Conservation (phyloP, 2,329 filamentous ascomycete species). For the Graphilbum fragrans region DNA sequence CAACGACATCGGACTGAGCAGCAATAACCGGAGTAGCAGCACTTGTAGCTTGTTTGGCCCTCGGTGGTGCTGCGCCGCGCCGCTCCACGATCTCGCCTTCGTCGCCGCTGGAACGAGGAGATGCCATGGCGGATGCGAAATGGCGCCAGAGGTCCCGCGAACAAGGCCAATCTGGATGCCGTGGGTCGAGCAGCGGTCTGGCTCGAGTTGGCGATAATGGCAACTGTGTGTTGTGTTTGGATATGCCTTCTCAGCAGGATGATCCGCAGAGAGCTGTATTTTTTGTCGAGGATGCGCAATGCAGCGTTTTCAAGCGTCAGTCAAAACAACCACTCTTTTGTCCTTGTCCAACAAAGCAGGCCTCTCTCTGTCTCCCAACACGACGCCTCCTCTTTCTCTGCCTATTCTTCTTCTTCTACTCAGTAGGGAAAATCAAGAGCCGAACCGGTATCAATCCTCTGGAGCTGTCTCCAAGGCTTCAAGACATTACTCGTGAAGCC, state of each 20-base stretch:
- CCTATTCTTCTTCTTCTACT: background rate
- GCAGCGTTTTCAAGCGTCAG: conserved; percentile 10
- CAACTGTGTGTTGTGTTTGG: no score
- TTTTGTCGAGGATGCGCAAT: no score
- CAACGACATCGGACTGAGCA: conserved; percentile 36
- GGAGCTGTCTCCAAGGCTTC: conserved; percentile 12
- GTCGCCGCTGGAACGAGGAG: conserved; percentile 50
- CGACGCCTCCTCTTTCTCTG: background rate
- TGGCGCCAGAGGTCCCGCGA: no score
- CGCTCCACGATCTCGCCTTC: conserved; percentile 78
- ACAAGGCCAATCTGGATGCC: no score
- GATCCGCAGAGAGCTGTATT: conserved; percentile 4
- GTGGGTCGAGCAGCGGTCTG: no score
- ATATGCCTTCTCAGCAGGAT: conserved; percentile 8
- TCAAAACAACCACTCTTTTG: background rate
- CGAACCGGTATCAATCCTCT: conserved; percentile 18
- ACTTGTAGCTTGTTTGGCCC: conserved; percentile 69
- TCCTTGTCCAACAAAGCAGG: background rate
- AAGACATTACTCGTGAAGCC: no score
- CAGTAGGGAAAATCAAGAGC: conserved; percentile 8
- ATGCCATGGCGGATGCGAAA: conserved; percentile 14
- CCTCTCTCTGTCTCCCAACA: background rate
- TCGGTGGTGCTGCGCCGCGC: conserved; percentile 46
- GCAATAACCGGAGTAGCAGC: conserved; percentile 5
- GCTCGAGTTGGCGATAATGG: no score